A percentile compares a stretch with the other conserved stretches of the same genome.
These are phyloP conservation scores for Phytophthora aleatoria DNA, from an alignment of 352 stramenopile genomes.

Conservation along the genomic window DNA sequence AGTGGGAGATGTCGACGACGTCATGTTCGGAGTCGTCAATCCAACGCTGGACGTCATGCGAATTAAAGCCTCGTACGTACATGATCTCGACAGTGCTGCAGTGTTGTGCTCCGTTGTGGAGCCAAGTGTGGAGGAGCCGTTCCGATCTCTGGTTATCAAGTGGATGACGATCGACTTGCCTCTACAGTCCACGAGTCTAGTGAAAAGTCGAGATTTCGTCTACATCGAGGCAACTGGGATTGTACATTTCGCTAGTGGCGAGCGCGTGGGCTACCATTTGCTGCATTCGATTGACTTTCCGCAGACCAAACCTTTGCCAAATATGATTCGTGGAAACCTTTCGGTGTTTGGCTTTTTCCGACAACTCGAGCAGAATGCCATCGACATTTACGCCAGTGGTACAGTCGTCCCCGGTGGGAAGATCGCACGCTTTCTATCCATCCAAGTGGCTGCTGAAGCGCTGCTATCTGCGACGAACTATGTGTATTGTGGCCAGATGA, in stretches of 20 bases:
- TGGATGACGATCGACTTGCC: constrained; percentile 26
- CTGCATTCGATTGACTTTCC: background rate
- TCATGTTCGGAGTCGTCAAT: constrained; percentile 43
- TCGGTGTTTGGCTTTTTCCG: background rate
- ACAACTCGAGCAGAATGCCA: background rate
- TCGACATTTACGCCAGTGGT: background rate
- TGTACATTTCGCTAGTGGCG: background rate
- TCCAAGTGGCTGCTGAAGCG: background rate
- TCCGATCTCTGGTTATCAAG: constrained; percentile 36
- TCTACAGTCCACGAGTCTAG: background rate
- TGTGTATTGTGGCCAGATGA: background rate
- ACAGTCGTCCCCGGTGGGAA: background rate
- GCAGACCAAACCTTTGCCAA: background rate
- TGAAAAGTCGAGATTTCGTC: background rate
- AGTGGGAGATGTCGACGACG: constrained; percentile 34
- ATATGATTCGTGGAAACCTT: background rate
- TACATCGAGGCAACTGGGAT: background rate
- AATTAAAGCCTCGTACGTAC: constrained; percentile 36
- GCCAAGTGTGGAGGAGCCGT: constrained; percentile 28
- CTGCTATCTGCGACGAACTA: background rate
- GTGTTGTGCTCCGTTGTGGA: constrained; percentile 27
- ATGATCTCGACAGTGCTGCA: constrained; percentile 31
- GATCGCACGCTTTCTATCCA: background rate
- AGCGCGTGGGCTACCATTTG: background rate
- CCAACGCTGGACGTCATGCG: constrained; percentile 36